phyloP scores from a whole-genome alignment of 306 rosid species.

The Medicago lupulina region DNA sequence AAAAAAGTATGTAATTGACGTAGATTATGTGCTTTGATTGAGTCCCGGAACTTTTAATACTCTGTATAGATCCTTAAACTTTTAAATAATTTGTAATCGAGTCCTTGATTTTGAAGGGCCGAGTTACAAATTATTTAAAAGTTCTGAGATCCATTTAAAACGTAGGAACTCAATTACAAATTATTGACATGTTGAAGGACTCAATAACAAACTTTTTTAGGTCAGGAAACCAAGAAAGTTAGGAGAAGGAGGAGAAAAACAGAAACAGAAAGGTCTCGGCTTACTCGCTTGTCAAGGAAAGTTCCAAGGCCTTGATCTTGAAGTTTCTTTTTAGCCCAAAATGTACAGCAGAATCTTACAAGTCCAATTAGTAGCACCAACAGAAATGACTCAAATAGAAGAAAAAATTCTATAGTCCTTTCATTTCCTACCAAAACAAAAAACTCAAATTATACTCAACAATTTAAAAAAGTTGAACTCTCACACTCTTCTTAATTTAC shows the following conservation, averaged over 20 bases:
- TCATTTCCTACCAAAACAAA: constrained; percentile 56
- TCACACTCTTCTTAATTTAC: no score
- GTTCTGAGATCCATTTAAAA: neutral
- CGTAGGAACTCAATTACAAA: neutral
- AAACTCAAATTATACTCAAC: neutral
- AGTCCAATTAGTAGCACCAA: constrained; percentile 56
- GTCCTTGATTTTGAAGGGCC: neutral
- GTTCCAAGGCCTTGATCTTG: constrained; percentile 63
- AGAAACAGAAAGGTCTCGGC: constrained; percentile 14
- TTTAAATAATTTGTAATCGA: neutral
- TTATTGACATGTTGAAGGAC: neutral
- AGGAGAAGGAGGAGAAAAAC: neutral
- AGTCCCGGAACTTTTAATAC: neutral
- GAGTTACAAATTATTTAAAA: neutral
- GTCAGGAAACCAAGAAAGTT: neutral
- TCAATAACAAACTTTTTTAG: neutral
- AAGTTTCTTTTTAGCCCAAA: constrained; percentile 79
- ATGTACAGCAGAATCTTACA: constrained; percentile 70
- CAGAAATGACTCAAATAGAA: constrained; percentile 60
- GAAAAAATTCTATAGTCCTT: constrained; percentile 65
- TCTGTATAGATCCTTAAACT: neutral
- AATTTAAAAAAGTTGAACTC: neutral
- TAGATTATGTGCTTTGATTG: no score
- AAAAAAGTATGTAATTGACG: neutral
- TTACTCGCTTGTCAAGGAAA: constrained; percentile 76